Evolutionary conservation across 345 rosid species (phyloP).

Genomic region (Combretum micranthum): DNA sequence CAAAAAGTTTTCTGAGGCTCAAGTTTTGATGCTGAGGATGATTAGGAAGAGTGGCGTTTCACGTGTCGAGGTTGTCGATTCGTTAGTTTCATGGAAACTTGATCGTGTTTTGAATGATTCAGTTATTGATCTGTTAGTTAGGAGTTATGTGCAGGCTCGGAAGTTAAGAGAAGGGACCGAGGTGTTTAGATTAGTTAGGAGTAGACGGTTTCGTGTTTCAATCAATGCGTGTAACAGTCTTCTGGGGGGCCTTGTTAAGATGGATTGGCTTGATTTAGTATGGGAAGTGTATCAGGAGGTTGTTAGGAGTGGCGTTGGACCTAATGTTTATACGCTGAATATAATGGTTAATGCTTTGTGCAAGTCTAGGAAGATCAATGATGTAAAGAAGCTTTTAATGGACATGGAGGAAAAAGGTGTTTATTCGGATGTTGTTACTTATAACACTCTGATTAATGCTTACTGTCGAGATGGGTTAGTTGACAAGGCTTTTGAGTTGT

Average conservation of each 20-base stretch:
- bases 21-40: constrained; percentile 66
- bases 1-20: constrained; percentile 68
- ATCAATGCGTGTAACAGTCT: constrained; percentile 65
- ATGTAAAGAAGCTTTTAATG: constrained; percentile 30
- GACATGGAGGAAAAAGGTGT: constrained; percentile 53
- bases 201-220: constrained; percentile 37
- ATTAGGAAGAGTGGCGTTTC: constrained; percentile 70
- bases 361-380: constrained; percentile 52
- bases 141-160: constrained; percentile 73
- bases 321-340: constrained; percentile 48
- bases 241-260: constrained; percentile 60
- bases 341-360: constrained; percentile 89
- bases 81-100: constrained; percentile 31
- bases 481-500: constrained; percentile 54
- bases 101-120: constrained; percentile 27
- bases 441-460: constrained; percentile 62
- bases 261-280: constrained; percentile 60
- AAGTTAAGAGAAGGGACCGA: constrained; percentile 62
- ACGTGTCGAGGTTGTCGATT: constrained; percentile 41
- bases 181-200: constrained; percentile 26
- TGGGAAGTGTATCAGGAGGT: constrained; percentile 36
- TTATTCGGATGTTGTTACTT: constrained; percentile 58
- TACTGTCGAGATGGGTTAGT: constrained; percentile 52
- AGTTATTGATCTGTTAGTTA: constrained; percentile 63
- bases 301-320: constrained; percentile 24